Evolutionary conservation across 805 yeast genomes (phyloP).

Genomic region (Cyberlindnera mycetangii): DNA sequence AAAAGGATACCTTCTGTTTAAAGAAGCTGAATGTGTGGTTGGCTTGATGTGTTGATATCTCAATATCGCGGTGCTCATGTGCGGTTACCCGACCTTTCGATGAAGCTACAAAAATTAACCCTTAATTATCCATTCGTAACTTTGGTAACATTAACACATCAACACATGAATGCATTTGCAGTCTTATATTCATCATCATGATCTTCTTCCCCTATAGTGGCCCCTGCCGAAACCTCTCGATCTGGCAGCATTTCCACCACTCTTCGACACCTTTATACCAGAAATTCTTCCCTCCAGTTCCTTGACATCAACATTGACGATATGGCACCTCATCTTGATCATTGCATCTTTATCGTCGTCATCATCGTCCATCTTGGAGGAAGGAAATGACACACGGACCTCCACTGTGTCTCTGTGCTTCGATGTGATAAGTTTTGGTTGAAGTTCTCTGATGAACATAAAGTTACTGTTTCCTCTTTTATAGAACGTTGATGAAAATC

Average conservation of each 20-base stretch:
- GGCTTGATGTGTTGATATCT: no score
- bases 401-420: slow-evolving; percentile 39
- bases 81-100: no score
- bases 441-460: slow-evolving; percentile 50
- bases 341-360: slow-evolving; percentile 23
- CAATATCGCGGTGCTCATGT: no score
- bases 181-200: no score
- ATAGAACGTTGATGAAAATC: slow-evolving; percentile 48
- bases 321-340: slow-evolving; percentile 36
- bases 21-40: no score
- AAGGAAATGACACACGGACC: slow-evolving; percentile 37
- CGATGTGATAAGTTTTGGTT: slow-evolving; percentile 42
- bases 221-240: slow-evolving; percentile 2
- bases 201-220: slow-evolving; percentile 2
- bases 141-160: no score
- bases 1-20: no score
- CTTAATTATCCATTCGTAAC: no score
- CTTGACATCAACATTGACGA: slow-evolving; percentile 40
- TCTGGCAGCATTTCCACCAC: neutral
- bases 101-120: no score
- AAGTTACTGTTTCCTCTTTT: slow-evolving; percentile 45
- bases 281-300: slow-evolving; percentile 39
- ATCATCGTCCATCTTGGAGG: slow-evolving; percentile 23
- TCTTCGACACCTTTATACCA: slow-evolving; percentile 25
- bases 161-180: no score